Evolutionary conservation across 495 filamentous ascomycete species (phyloP).

Genomic region (Lepidopterella palustris): DNA sequence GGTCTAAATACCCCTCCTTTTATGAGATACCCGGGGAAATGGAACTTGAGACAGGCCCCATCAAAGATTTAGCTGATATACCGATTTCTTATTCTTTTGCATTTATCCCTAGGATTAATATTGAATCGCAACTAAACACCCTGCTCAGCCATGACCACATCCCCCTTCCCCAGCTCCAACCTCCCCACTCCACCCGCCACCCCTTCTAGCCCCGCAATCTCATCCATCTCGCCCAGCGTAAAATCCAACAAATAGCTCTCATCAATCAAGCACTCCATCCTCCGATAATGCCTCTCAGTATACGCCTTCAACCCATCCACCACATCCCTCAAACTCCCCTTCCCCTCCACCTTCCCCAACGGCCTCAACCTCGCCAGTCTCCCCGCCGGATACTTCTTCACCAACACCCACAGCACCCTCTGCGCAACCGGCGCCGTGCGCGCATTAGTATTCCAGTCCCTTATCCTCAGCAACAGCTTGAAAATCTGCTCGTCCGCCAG

Average conservation of each 20-base stretch:
- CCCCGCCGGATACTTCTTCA: slow-evolving; percentile 67
- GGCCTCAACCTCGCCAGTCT: slow-evolving; percentile 63
- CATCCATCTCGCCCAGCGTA: slow-evolving; percentile 89
- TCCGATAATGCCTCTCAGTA: slow-evolving; percentile 82
- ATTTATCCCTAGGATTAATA: no score
- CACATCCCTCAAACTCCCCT: slow-evolving; percentile 68
- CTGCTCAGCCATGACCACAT: slow-evolving; percentile 20
- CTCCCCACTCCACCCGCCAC: slow-evolving; percentile 9
- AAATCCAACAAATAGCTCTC: slow-evolving; percentile 93
- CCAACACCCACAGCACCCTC: slow-evolving; percentile 70
- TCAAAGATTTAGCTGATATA: no score
- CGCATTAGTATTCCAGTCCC: slow-evolving; percentile 97
- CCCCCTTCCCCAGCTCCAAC: slow-evolving; percentile 1
- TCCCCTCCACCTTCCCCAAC: slow-evolving; percentile 27
- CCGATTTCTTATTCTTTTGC: no score
- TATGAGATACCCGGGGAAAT: no score
- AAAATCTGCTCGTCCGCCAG: slow-evolving; percentile 79
- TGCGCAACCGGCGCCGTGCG: slow-evolving; percentile 81
- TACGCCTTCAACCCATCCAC: slow-evolving; percentile 76
- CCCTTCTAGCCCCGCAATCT: slow-evolving; percentile 41
- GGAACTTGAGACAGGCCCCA: no score
- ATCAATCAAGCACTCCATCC: slow-evolving; percentile 82
- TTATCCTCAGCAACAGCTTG: slow-evolving; percentile 64
- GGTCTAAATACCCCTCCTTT: no score
- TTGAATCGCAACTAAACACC: no score